Conservation (phyloP, 371 early-diverging fungal genomes). For the Mucor lusitanicus region DNA sequence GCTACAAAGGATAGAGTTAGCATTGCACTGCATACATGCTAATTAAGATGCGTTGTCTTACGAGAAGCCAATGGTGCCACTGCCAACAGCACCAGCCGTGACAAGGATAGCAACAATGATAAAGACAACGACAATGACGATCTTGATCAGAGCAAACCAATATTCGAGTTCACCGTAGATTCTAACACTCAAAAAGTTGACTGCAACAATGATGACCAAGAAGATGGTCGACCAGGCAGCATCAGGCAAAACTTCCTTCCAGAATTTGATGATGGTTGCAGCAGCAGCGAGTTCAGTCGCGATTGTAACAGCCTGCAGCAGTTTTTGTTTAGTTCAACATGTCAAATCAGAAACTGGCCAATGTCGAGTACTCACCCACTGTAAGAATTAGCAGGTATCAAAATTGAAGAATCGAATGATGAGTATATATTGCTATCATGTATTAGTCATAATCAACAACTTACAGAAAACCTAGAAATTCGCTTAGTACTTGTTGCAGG, state of each 20-base stretch:
- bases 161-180: conserved; percentile 77
- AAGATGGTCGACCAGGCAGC: conserved; percentile 67
- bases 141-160: conserved; percentile 76
- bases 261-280: conserved; percentile 76
- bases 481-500: neutral
- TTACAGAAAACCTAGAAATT: conserved; percentile 40
- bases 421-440: neutral
- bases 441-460: conserved; percentile 7
- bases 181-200: conserved; percentile 64
- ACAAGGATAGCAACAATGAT: conserved; percentile 66
- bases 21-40: neutral
- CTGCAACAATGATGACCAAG: conserved; percentile 52
- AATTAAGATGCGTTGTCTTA: conserved; percentile 1
- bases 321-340: neutral
- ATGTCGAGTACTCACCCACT: conserved; percentile 38
- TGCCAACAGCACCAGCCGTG: conserved; percentile 68
- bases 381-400: neutral
- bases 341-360: neutral
- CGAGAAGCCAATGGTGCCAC: conserved; percentile 55
- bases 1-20: neutral
- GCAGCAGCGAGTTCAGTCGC: conserved; percentile 72
- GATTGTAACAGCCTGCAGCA: conserved; percentile 32
- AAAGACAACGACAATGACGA: conserved; percentile 69
- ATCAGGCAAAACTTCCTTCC: conserved; percentile 61
- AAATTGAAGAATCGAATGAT: neutral